Evolutionary conservation across 1,139 yeast species (phyloP).

Genomic region (Saccharomycopsis phalli): DNA sequence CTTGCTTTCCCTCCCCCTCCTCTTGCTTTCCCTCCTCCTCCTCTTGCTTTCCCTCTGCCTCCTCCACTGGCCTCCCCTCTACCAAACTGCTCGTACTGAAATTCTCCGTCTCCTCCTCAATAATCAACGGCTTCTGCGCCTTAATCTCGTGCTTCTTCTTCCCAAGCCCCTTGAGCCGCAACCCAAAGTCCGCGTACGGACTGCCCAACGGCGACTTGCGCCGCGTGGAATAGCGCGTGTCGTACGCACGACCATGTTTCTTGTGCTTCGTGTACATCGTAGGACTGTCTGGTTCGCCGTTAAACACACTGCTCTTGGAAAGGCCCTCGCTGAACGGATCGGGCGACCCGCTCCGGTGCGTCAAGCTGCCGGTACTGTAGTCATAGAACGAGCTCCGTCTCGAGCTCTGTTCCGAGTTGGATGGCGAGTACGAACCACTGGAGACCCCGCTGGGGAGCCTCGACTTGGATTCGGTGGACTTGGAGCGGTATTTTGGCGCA

Average conservation of each 20-base stretch:
- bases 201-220: constrained; percentile 18
- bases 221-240: constrained; percentile 8
- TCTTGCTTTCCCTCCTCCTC: too few species aligned
- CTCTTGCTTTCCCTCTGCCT: too few species aligned
- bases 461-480: constrained; percentile 24
- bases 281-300: neutral
- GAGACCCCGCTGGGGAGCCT: constrained; percentile 27
- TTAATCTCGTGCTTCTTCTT: constrained; percentile 2
- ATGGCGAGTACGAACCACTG: constrained; percentile 33
- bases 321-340: constrained; percentile 14
- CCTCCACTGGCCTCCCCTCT: too few species aligned
- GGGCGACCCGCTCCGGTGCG: constrained; percentile 16
- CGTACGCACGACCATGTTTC: neutral
- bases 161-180: constrained; percentile 6
- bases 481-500: constrained; percentile 17
- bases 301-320: constrained; percentile 4
- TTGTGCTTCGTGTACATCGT: neutral
- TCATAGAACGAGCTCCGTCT: constrained; percentile 34
- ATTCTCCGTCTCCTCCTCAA: constrained; percentile 14
- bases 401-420: constrained; percentile 33
- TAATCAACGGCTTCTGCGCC: constrained; percentile 4
- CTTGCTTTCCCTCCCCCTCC: too few species aligned
- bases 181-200: constrained; percentile 11
- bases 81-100: too few species aligned
- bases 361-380: constrained; percentile 26